These are phyloP conservation scores for Plasmodium gaboni DNA, from an alignment of 169 alveolate species.

Conservation along the genomic window DNA sequence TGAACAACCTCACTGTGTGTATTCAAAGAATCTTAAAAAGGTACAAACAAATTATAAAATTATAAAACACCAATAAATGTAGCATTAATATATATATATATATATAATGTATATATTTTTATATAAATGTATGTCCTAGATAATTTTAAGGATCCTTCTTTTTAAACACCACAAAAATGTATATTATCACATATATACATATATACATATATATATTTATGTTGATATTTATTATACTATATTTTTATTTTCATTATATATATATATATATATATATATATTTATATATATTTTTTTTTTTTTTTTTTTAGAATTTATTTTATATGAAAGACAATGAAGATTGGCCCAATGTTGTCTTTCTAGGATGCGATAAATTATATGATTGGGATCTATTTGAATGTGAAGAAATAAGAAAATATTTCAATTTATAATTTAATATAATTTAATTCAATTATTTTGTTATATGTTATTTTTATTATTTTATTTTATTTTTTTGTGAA, in stretches of 20 bases:
- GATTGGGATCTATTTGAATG: slow-evolving; percentile 57
- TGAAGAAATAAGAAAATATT: slow-evolving; percentile 29
- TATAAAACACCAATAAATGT: too few species aligned
- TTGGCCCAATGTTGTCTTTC: slow-evolving; percentile 63
- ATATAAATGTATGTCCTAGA: not conserved
- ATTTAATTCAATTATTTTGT: not conserved
- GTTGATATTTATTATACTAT: not conserved
- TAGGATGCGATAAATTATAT: slow-evolving; percentile 43
- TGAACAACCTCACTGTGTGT: slow-evolving; percentile 14
- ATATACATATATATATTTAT: not conserved
- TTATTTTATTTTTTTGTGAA: too few species aligned
- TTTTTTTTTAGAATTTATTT: slow-evolving; percentile 29
- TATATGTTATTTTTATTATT: not conserved
- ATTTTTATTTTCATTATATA: not conserved
- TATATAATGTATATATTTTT: not conserved
- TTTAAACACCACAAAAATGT: too few species aligned
- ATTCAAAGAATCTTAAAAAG: slow-evolving; percentile 30
- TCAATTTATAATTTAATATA: not conserved
- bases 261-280: not conserved
- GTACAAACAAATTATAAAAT: not conserved
- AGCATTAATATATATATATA: not conserved
- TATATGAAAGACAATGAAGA: slow-evolving; percentile 56
- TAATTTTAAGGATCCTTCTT: too few species aligned
- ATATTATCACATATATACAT: not conserved
- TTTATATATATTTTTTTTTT: not conserved